Evolutionary conservation across 805 yeast genomes (phyloP).

Genomic region (Komagataella phaffii): DNA sequence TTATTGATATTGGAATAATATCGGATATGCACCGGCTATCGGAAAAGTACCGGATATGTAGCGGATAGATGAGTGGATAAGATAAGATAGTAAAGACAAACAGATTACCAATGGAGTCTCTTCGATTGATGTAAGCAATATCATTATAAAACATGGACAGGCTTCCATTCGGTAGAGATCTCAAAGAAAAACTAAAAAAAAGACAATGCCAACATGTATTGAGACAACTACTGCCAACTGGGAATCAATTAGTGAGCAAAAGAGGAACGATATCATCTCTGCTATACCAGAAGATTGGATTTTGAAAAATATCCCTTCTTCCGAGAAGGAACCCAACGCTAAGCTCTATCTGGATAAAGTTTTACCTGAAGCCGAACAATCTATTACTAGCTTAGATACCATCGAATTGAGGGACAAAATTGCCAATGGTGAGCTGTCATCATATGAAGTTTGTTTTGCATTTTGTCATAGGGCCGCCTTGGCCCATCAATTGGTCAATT

Average conservation of each 20-base stretch:
- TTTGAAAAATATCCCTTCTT: conserved; percentile 12
- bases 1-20: not conserved
- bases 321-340: conserved; percentile 15
- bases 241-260: not conserved
- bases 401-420: conserved; percentile 5
- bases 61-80: not conserved
- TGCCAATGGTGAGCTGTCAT: conserved; percentile 6
- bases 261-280: not conserved
- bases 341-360: conserved; percentile 9
- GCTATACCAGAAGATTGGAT: conserved; percentile 18
- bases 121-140: no score
- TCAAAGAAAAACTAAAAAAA: not conserved
- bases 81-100: not conserved
- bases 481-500: conserved; percentile 14
- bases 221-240: not conserved
- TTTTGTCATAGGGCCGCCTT: conserved; percentile 17
- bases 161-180: not conserved
- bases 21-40: not conserved
- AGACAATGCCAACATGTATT: not conserved
- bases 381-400: conserved; percentile 11
- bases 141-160: not conserved
- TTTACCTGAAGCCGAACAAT: conserved; percentile 11
- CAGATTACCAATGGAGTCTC: not conserved
- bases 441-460: conserved; percentile 10
- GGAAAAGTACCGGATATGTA: not conserved